Evolutionary conservation across 1,284 basidiomycete species (phyloP).

Genomic region (Athelia psychrophila): DNA sequence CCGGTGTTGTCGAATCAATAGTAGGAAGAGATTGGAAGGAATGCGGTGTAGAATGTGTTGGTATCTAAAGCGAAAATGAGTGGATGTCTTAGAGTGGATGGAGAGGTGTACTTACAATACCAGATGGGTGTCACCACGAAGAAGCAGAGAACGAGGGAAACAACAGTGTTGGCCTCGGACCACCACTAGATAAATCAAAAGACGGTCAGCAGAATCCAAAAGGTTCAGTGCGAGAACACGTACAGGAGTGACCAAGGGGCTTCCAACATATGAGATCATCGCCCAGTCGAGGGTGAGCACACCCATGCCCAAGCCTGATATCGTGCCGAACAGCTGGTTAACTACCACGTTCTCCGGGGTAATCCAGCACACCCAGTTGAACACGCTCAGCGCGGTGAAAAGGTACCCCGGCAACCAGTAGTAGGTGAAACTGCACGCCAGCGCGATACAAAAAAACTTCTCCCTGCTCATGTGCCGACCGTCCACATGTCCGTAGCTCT

Average conservation of each 20-base stretch:
- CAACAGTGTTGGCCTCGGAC: conserved; percentile 16
- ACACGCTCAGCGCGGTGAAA: conserved; percentile 77
- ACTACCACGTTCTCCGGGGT: conserved; percentile 79
- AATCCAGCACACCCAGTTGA: conserved; percentile 96
- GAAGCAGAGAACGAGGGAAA: conserved; percentile 36
- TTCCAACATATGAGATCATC: conserved; percentile 78
- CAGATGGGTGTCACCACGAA: conserved; percentile 44
- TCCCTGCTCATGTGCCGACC: conserved; percentile 71
- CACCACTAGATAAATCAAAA: conserved; percentile 19
- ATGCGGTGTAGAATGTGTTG: conserved; percentile 22
- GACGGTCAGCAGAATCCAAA: background rate
- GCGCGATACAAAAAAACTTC: conserved; percentile 71
- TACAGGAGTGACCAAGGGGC: conserved; percentile 86
- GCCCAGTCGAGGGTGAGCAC: conserved; percentile 91
- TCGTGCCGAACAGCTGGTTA: conserved; percentile 81
- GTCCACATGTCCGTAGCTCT: conserved; percentile 66
- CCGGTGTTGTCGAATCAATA: conserved; percentile 38
- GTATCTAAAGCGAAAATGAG: conserved; percentile 23
- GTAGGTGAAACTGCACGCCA: conserved; percentile 65
- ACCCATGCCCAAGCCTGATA: conserved; percentile 78
- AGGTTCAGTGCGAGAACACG: conserved; percentile 29
- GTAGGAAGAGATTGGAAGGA: conserved; percentile 34
- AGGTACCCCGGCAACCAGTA: conserved; percentile 87
- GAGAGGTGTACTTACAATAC: conserved; percentile 41
- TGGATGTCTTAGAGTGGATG: conserved; percentile 24